phyloP scores from a whole-genome alignment of 202 grass and related monocot species.

The Zoysia matrella region DNA sequence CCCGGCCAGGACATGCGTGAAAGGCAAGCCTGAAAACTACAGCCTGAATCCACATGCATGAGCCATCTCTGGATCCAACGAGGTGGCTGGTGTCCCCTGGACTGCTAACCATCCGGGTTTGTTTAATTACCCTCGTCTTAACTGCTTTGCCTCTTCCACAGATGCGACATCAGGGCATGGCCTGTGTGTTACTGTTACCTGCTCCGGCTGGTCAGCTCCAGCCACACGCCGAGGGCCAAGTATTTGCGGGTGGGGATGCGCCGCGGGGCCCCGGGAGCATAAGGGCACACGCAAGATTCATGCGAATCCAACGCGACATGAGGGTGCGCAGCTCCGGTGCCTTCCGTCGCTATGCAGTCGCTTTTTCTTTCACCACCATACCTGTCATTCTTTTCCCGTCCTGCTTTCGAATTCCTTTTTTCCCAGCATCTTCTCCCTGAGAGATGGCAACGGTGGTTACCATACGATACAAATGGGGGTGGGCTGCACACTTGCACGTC shows the following conservation, averaged over 20 bases:
- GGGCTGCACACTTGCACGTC: not conserved
- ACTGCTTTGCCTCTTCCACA: too few species aligned
- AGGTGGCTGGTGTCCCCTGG: too few species aligned
- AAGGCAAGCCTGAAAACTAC: too few species aligned
- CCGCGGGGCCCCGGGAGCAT: constrained; percentile 29
- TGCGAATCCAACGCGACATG: constrained; percentile 61
- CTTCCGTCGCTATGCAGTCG: constrained; percentile 19
- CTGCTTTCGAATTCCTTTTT: not conserved
- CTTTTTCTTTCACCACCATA: constrained; percentile 19
- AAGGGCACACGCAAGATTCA: constrained; percentile 53
- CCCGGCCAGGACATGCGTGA: too few species aligned
- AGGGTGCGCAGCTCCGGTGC: not conserved
- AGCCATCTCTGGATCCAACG: too few species aligned
- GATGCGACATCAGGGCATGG: not conserved
- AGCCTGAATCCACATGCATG: too few species aligned
- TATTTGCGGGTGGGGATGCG: not conserved
- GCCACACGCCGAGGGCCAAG: constrained; percentile 33
- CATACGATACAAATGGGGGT: not conserved
- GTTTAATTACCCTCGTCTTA: too few species aligned
- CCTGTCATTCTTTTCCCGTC: not conserved
- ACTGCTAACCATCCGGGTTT: too few species aligned
- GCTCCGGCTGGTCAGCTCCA: constrained; percentile 35
- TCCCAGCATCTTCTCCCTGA: not conserved
- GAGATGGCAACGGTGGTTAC: constrained; percentile 21
- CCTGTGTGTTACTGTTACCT: not conserved